Evolutionary conservation across 1,139 yeast genomes (phyloP), one percentile per base, ranked within the genome.

Genomic region (Suhomyces kunorum): DNA sequence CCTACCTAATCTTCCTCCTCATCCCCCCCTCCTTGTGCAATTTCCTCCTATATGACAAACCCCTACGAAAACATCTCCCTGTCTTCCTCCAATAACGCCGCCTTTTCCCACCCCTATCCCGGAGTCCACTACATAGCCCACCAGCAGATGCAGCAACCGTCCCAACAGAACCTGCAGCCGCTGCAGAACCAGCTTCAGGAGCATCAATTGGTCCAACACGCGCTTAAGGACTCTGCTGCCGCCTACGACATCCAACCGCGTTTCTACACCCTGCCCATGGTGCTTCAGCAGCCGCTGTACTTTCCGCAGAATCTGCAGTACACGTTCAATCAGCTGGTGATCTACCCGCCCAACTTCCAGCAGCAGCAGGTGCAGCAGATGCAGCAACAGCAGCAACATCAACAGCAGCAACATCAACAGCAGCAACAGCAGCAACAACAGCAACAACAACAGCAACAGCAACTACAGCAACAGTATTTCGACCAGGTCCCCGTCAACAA

Each of bases 211-310:
- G 34, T 28, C 16, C 44, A 33, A 22, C 40, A 40, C 22, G 20
- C 40, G 26, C 24, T 43, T 30, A 43, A 45, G 34, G 46, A 41
- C 12, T 13, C 45, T 3, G 18, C 34, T 18, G 32, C 36, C 8
- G 44, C 33, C 26, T 48, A 45, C 32, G 49, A 44, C 32, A 38
- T 45, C 38, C 58, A 52, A 32, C 56, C 59, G 6, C 45, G 61
- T 8, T 54, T 42, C 44, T 57, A 54, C 44, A 45, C 55, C 13
- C 44, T 48, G 20, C 57, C 60, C 11, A 45, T 56, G 52, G 51
- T 56, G 14, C 47, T 55, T 24, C 61, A 54, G 39, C 61, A 55
- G 36, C 57, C 60, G 6, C 38, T 52, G 25, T 49, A 49, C 40
- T 46, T 43, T 29, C 53, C 48, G 9, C 52, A 43, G 15, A 49